Evolutionary conservation across 495 filamentous ascomycete species (phyloP).

Genomic region (Trichoderma erinaceum): DNA sequence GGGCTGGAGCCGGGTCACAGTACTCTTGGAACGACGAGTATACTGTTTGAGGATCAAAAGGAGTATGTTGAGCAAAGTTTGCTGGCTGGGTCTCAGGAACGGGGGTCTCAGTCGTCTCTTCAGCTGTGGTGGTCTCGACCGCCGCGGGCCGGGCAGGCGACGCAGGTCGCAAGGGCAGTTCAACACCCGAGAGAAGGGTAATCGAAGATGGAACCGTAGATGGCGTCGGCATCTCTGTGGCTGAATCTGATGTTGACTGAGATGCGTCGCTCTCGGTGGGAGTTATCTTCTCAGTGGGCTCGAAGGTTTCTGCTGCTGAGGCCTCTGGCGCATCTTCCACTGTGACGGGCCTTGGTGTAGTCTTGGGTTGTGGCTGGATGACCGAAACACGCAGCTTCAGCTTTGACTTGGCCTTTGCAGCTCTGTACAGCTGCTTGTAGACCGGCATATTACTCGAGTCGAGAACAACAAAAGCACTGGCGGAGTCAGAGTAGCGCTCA

Average conservation of each 20-base stretch:
- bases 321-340: slow-evolving; percentile 37
- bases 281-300: neutral
- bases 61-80: neutral
- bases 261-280: neutral
- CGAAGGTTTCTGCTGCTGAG: slow-evolving; percentile 8
- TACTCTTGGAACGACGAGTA: neutral
- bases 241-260: neutral
- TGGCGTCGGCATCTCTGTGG: slow-evolving; percentile 1
- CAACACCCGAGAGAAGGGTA: slow-evolving; percentile 1
- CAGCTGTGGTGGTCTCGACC: neutral
- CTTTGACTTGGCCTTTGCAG: slow-evolving; percentile 97
- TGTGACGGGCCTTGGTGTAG: slow-evolving; percentile 35
- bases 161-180: neutral
- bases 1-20: neutral
- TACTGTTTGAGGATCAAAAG: neutral
- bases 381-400: slow-evolving; percentile 74
- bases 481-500: slow-evolving; percentile 96
- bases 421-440: slow-evolving; percentile 95
- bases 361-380: slow-evolving; percentile 19
- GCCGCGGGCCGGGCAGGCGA: neutral
- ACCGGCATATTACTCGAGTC: slow-evolving; percentile 71
- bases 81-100: neutral
- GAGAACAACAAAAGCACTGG: slow-evolving; percentile 69
- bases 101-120: neutral
- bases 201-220: neutral